A percentile compares a stretch with the other conserved stretches of the same genome.
Conservation (phyloP, 305 asterid genomes). For the Solanum hybrid region DNA sequence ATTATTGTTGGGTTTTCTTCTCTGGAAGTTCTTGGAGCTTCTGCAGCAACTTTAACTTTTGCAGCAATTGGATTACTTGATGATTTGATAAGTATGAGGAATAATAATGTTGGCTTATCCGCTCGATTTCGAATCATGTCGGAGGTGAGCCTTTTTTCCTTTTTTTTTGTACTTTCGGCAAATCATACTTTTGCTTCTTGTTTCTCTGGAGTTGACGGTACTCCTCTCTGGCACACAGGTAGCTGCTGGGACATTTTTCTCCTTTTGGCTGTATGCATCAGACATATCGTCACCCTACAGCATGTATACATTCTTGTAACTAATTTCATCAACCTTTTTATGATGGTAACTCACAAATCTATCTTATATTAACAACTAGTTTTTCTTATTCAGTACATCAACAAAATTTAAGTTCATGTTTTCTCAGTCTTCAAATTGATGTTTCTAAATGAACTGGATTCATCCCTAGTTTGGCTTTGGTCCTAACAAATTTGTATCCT, state of each 20-base stretch:
- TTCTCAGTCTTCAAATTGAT: background rate
- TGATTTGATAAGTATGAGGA: slow-evolving; percentile 42
- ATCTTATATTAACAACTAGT: slow-evolving; percentile 22
- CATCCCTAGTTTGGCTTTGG: background rate
- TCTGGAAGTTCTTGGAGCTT: slow-evolving; percentile 66
- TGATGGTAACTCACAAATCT: slow-evolving; percentile 56
- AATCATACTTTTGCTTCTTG: background rate
- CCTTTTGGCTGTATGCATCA: slow-evolving; percentile 60
- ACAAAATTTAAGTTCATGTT: background rate
- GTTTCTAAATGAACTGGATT: background rate
- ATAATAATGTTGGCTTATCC: slow-evolving; percentile 33
- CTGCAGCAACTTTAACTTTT: slow-evolving; percentile 53
- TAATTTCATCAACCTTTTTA: slow-evolving; percentile 58
- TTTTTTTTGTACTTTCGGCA: background rate
- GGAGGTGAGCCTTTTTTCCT: slow-evolving; percentile 46
- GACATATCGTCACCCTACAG: slow-evolving; percentile 83
- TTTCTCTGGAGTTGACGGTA: background rate
- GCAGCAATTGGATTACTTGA: slow-evolving; percentile 65
- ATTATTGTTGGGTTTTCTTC: slow-evolving; percentile 55
- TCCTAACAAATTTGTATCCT: background rate
- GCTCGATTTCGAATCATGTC: slow-evolving; percentile 47
- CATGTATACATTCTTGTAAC: slow-evolving; percentile 88
- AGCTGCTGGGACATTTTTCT: slow-evolving; percentile 58
- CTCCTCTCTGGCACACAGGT: slow-evolving; percentile 36
- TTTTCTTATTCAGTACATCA: background rate